Conservation (phyloP, 1,139 yeast species). For the Taphrina confusa region DNA sequence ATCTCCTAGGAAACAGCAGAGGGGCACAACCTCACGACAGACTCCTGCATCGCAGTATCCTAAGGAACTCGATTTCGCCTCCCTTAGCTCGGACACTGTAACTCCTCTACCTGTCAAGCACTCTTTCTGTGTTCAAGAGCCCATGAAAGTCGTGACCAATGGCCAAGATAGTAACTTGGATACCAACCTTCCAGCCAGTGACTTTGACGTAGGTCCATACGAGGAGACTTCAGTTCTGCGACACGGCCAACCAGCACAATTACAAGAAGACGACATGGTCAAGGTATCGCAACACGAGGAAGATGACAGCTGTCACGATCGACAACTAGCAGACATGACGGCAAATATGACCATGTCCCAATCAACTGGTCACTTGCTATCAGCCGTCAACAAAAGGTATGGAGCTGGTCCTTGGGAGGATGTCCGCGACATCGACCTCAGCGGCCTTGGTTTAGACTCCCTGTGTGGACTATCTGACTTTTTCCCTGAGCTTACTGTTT, state of each 20-base stretch:
- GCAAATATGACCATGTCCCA: slow-evolving; percentile 28
- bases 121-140: no score
- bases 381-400: slow-evolving; percentile 25
- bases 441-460: slow-evolving; percentile 44
- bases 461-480: slow-evolving; percentile 46
- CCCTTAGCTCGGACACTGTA: background rate
- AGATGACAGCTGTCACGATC: no score
- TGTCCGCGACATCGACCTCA: slow-evolving; percentile 45
- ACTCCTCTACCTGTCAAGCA: background rate
- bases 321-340: background rate
- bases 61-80: slow-evolving; percentile 16
- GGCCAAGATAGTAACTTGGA: background rate
- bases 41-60: background rate
- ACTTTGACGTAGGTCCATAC: no score
- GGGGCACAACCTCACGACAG: background rate
- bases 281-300: slow-evolving; percentile 10
- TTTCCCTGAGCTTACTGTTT: slow-evolving; percentile 46
- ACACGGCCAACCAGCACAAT: background rate
- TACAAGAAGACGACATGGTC: background rate
- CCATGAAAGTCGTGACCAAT: background rate
- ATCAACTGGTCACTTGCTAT: slow-evolving; percentile 11
- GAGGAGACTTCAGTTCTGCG: no score
- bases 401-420: slow-evolving; percentile 45
- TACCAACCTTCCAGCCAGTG: no score
- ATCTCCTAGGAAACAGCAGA: background rate